Conservation (phyloP, 2,329 filamentous ascomycete genomes). For the Waltergamsia citrina region DNA sequence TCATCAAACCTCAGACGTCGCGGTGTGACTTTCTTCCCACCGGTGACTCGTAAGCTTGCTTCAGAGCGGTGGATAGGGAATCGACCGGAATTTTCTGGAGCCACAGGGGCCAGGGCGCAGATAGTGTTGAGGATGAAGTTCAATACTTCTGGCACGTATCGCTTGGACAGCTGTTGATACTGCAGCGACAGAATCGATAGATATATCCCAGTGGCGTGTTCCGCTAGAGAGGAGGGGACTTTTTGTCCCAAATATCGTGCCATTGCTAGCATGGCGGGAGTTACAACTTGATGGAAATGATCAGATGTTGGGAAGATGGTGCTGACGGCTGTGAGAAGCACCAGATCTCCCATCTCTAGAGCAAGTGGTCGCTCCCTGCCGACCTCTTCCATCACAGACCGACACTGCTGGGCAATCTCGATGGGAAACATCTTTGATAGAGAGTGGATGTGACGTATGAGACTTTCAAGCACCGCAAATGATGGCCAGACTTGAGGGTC, state of each 20-base stretch:
- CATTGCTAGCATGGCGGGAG: slow-evolving; percentile 81
- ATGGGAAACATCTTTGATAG: slow-evolving; percentile 78
- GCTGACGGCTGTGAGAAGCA: slow-evolving; percentile 74
- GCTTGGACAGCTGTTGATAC: slow-evolving; percentile 75
- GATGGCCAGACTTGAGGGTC: slow-evolving; percentile 35
- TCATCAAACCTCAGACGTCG: slow-evolving; percentile 52
- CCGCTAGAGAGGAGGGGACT: slow-evolving; percentile 52
- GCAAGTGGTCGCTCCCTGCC: slow-evolving; percentile 35
- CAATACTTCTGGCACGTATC: slow-evolving; percentile 82
- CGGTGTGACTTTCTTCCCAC: slow-evolving; percentile 25
- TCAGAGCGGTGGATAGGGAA: slow-evolving; percentile 54
- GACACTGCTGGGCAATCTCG: slow-evolving; percentile 69
- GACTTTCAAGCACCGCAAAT: slow-evolving; percentile 63
- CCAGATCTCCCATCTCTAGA: slow-evolving; percentile 60
- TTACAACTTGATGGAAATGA: slow-evolving; percentile 92
- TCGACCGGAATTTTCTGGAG: slow-evolving; percentile 33
- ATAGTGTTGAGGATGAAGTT: slow-evolving; percentile 74
- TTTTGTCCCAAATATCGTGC: slow-evolving; percentile 74
- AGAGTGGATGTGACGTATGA: slow-evolving; percentile 88
- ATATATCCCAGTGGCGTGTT: slow-evolving; percentile 67
- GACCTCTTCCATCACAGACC: slow-evolving; percentile 57
- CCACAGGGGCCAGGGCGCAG: slow-evolving; percentile 51
- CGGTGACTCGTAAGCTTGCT: slow-evolving; percentile 36
- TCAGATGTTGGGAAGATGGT: slow-evolving; percentile 91
- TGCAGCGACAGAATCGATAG: slow-evolving; percentile 70